phyloP scores from a whole-genome alignment of 2,329 filamentous ascomycete genomes.

The Dryadomyces quercivorus region DNA sequence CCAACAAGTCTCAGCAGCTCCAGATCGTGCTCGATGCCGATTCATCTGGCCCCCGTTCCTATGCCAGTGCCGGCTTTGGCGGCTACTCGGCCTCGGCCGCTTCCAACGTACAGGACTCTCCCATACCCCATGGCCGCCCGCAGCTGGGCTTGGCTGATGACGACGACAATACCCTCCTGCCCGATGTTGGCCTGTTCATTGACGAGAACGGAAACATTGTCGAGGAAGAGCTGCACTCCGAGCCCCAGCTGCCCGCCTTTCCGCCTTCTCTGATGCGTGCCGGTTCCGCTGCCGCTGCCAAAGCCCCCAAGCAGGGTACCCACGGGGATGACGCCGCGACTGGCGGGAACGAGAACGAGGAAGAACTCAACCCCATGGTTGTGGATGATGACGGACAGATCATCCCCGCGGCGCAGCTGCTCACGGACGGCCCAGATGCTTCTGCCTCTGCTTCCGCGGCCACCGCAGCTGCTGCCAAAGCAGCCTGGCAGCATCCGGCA shows the following conservation, averaged over 20 bases:
- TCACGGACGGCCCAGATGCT: neutral
- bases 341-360: slow-evolving; percentile 1
- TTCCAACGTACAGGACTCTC: slow-evolving; percentile 8
- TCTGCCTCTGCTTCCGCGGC: neutral
- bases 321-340: neutral
- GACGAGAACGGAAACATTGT: slow-evolving; percentile 13
- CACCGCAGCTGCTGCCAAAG: neutral
- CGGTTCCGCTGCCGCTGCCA: neutral
- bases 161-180: slow-evolving; percentile 28
- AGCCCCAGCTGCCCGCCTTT: slow-evolving; percentile 11
- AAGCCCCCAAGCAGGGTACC: neutral
- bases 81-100: slow-evolving; percentile 6
- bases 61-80: slow-evolving; percentile 7
- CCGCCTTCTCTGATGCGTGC: neutral
- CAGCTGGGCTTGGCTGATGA: slow-evolving; percentile 22
- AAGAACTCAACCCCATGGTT: slow-evolving; percentile 2
- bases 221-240: slow-evolving; percentile 10
- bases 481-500: neutral
- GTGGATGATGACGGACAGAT: slow-evolving; percentile 8
- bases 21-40: slow-evolving; percentile 22
- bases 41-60: slow-evolving; percentile 15
- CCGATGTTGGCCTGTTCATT: slow-evolving; percentile 21
- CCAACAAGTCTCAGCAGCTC: slow-evolving; percentile 22
- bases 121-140: slow-evolving; percentile 13
- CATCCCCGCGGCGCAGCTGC: neutral